Conservation (phyloP, 2,329 filamentous ascomycete genomes). For the Fusarium haematococcum region DNA sequence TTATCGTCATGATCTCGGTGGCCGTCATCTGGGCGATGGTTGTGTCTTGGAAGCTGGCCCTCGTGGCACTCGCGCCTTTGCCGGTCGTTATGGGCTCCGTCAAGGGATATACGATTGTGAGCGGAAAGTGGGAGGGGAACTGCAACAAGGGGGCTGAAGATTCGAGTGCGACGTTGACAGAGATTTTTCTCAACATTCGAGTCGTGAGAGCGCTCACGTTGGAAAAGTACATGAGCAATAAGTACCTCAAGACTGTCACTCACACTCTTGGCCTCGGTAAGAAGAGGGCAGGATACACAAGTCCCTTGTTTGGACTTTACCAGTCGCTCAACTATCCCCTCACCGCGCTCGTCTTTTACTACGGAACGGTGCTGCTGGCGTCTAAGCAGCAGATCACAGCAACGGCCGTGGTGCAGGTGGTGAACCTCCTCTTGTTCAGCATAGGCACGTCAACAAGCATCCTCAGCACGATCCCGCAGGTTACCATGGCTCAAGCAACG, state of each 20-base stretch:
- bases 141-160: slow-evolving; percentile 73
- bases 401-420: slow-evolving; percentile 75
- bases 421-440: slow-evolving; percentile 86
- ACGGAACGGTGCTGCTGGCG: slow-evolving; percentile 75
- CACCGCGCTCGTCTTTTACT: slow-evolving; percentile 85
- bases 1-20: slow-evolving; percentile 74
- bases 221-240: slow-evolving; percentile 76
- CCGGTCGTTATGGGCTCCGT: slow-evolving; percentile 77
- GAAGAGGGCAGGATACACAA: slow-evolving; percentile 74
- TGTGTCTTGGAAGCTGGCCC: slow-evolving; percentile 82
- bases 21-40: slow-evolving; percentile 79
- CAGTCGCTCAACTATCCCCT: slow-evolving; percentile 79
- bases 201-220: slow-evolving; percentile 82
- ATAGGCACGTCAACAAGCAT: slow-evolving; percentile 79
- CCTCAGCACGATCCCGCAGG: slow-evolving; percentile 81
- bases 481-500: slow-evolving; percentile 78
- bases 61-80: slow-evolving; percentile 77
- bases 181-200: slow-evolving; percentile 82
- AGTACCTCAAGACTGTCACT: slow-evolving; percentile 66
- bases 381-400: slow-evolving; percentile 60
- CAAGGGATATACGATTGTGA: slow-evolving; percentile 72
- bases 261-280: slow-evolving; percentile 71
- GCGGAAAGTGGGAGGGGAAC: slow-evolving; percentile 77
- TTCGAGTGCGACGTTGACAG: slow-evolving; percentile 70
- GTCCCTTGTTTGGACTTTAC: slow-evolving; percentile 81